phyloP scores from a whole-genome alignment of 2,329 filamentous ascomycete genomes.

The Colletotrichum filicis region DNA sequence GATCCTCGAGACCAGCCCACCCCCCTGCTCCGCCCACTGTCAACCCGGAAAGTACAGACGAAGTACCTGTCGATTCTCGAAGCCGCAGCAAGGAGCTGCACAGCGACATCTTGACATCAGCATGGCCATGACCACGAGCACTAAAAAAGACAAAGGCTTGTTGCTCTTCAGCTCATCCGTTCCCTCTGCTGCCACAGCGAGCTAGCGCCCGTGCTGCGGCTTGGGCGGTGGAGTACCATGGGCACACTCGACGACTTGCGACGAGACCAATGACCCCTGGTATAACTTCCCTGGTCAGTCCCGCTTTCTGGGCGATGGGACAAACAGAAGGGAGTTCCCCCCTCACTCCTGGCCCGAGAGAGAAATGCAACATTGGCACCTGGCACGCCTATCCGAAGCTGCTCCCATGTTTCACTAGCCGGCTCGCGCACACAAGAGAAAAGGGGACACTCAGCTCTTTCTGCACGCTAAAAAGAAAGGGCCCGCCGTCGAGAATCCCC shows the following conservation, averaged over 20 bases:
- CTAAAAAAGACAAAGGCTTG: neutral
- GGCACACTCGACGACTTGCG: neutral
- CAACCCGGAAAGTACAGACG: constrained; percentile 17
- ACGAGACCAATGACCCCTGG: constrained; percentile 4
- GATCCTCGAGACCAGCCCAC: constrained; percentile 4
- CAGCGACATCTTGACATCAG: neutral
- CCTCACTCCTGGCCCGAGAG: constrained; percentile 19
- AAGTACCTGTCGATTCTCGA: neutral
- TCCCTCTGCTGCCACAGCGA: neutral
- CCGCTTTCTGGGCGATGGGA: constrained; percentile 13
- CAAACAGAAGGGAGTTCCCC: neutral
- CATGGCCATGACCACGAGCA: neutral
- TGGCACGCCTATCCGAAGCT: constrained; percentile 8
- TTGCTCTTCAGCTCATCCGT: neutral
- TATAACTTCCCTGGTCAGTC: constrained; percentile 28
- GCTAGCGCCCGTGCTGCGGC: constrained; percentile 29
- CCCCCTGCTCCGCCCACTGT: constrained; percentile 21
- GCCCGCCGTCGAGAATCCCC: constrained; percentile 29
- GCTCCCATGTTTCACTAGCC: constrained; percentile 34
- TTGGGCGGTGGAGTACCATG: constrained; percentile 20
- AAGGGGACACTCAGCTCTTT: constrained; percentile 25
- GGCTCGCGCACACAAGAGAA: constrained; percentile 25
- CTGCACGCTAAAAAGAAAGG: constrained; percentile 36
- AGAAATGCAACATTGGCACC: constrained; percentile 29
- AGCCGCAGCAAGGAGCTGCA: neutral